A percentile compares a stretch with the other conserved stretches of the same genome.
Conservation (phyloP, 2,329 filamentous ascomycete genomes). For the Paracoccidioides brasiliensis region DNA sequence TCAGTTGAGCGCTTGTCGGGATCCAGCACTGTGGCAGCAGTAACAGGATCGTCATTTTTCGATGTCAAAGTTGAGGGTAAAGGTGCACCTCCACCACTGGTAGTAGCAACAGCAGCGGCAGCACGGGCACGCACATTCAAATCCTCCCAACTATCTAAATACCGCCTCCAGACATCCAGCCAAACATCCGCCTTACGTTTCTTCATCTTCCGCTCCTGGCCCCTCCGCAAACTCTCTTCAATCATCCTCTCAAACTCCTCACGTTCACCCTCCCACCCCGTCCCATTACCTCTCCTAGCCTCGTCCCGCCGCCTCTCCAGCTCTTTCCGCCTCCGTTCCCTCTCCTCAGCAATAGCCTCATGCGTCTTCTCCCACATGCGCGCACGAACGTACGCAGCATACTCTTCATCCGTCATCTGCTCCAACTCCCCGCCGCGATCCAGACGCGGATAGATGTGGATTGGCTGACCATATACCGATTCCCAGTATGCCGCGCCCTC, state of each 20-base stretch:
- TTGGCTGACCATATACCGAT: constrained; percentile 86
- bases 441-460: constrained; percentile 60
- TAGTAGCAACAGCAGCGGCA: constrained; percentile 3
- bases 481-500: constrained; percentile 95
- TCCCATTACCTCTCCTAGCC: constrained; percentile 22
- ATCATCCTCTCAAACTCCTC: constrained; percentile 47
- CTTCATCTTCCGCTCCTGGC: constrained; percentile 47
- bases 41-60: constrained; percentile 5
- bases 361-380: constrained; percentile 96
- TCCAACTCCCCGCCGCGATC: constrained; percentile 49
- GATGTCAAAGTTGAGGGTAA: constrained; percentile 5
- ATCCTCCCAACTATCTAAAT: constrained; percentile 50
- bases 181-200: constrained; percentile 34
- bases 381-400: constrained; percentile 67
- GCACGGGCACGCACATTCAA: constrained; percentile 22
- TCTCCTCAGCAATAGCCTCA: constrained; percentile 67
- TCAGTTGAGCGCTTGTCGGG: background rate
- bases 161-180: constrained; percentile 51
- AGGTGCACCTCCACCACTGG: constrained; percentile 2
- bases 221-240: constrained; percentile 54
- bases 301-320: constrained; percentile 34
- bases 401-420: constrained; percentile 85
- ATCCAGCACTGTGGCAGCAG: no score
- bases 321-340: constrained; percentile 47
- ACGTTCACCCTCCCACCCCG: constrained; percentile 18